Evolutionary conservation across 371 early-diverging fungal species (phyloP), one percentile per base, ranked within the genome.

Genomic region (Lichtheimia hyalospora): DNA sequence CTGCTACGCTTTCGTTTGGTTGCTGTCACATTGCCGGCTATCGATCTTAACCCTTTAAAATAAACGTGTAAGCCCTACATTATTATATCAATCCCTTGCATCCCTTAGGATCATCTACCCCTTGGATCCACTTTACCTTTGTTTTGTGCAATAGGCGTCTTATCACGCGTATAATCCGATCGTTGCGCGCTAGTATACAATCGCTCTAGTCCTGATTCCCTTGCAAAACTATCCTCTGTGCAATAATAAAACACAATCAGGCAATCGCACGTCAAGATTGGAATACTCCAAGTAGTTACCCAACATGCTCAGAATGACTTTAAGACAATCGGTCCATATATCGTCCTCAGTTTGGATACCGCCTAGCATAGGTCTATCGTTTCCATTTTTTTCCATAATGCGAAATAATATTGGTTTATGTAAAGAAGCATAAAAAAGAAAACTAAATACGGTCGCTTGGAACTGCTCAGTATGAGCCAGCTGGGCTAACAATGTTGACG

Each of bases 1-100:
- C 68, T 72, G 23, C 76, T 74, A 18, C 80, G 67, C 65, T 79
- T 79, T 24, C 80, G 64, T 61, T 79, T 79, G 15, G 59, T 39
- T 20, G 54, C 34, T 57, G 25, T 57, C 63, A 27, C 39, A 46
- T 42, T 27, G 44, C 52, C 46, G 34, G 21, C 7, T 25, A 50
- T 49, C 49, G 52, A 34, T 64, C 46, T n/a, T 21, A n/a, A 46
- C 21, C 46, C 46, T 46, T 46, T 46, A 18, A 55, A 52, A 66
- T 13, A 46, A 56, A 52, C 15, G 44, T 49, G 16, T 50, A 16
- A 24, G 24, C 13, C 10, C 13, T 44, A 41, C 59, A 15, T 40
- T 25, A 55, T 28, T 18, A 27, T 18, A 54, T 34, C 27, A 34
- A 34, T 34, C 34, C 34, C 34, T 34, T 34, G 10, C 27, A 34